Conservation (phyloP, 768 basidiomycete genomes). For the Lactifluus volemus region DNA sequence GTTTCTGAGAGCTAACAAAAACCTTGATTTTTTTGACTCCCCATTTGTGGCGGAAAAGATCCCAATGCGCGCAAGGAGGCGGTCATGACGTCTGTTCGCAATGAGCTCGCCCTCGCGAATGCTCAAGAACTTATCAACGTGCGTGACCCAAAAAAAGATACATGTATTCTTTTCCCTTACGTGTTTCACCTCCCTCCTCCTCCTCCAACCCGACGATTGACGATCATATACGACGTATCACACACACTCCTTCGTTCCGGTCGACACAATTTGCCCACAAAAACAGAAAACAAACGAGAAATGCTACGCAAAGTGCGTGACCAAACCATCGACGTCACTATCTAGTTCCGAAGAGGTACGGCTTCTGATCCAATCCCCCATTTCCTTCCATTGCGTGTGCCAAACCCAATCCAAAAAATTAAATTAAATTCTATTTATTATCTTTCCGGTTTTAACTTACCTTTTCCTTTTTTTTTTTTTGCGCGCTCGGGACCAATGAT, state of each 20-base stretch:
- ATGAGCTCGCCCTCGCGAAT: slow-evolving; percentile 63
- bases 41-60: slow-evolving; percentile 23
- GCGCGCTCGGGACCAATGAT: background rate
- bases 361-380: no score
- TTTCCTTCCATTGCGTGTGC: background rate
- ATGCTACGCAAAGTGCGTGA: slow-evolving; percentile 69
- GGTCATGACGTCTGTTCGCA: slow-evolving; percentile 54
- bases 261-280: no score
- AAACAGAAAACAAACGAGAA: slow-evolving; percentile 71
- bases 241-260: background rate
- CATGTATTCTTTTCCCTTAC: no score
- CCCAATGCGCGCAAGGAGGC: slow-evolving; percentile 32
- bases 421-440: background rate
- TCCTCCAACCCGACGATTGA: no score
- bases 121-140: slow-evolving; percentile 81
- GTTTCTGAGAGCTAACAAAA: background rate
- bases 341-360: slow-evolving; percentile 69
- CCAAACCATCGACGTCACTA: slow-evolving; percentile 63
- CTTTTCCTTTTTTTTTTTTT: background rate
- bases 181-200: no score
- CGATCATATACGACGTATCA: no score
- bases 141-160: slow-evolving; percentile 18
- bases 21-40: background rate
- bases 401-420: background rate
- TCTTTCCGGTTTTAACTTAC: no score